A percentile compares a stretch with the other conserved stretches of the same genome.
phyloP scores from a whole-genome alignment of 208 protist species.

The Trypanosoma caninum region DNA sequence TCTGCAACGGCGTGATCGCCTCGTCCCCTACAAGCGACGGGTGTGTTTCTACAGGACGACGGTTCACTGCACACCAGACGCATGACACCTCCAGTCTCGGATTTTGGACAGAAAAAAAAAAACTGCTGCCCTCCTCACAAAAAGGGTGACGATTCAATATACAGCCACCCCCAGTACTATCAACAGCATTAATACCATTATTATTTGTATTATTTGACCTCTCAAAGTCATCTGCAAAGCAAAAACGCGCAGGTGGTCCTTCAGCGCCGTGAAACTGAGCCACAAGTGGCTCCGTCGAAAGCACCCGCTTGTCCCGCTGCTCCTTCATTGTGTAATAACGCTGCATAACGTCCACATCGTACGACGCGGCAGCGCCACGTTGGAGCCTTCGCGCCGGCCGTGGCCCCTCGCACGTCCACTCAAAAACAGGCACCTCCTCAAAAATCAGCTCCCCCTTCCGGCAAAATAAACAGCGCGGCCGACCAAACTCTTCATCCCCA shows the following conservation, averaged over 20 bases:
- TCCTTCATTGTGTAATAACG: conserved; percentile 70
- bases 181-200: neutral
- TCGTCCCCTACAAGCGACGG: conserved; percentile 24
- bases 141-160: conserved; percentile 9
- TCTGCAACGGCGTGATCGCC: conserved; percentile 48
- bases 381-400: conserved; percentile 28
- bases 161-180: neutral
- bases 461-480: conserved; percentile 62
- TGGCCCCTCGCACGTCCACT: conserved; percentile 81
- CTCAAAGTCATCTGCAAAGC: neutral
- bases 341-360: conserved; percentile 55
- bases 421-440: conserved; percentile 48
- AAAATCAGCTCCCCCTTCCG: conserved; percentile 35
- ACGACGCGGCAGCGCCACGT: conserved; percentile 22
- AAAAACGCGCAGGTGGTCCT: neutral
- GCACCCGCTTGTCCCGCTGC: conserved; percentile 37
- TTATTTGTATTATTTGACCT: neutral
- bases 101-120: conserved; percentile 69
- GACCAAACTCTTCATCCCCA: conserved; percentile 1
- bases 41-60: conserved; percentile 25
- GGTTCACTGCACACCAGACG: conserved; percentile 75
- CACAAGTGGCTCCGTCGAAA: conserved; percentile 36
- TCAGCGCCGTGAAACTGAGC: conserved; percentile 44
- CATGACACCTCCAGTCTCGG: conserved; percentile 47
- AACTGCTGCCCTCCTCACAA: conserved; percentile 66